Percentiles rank a stretch among this genome's conserved stretches.
These are phyloP conservation scores for Tulasnella sp. DNA, from an alignment of 768 basidiomycete species.

Conservation along the genomic window DNA sequence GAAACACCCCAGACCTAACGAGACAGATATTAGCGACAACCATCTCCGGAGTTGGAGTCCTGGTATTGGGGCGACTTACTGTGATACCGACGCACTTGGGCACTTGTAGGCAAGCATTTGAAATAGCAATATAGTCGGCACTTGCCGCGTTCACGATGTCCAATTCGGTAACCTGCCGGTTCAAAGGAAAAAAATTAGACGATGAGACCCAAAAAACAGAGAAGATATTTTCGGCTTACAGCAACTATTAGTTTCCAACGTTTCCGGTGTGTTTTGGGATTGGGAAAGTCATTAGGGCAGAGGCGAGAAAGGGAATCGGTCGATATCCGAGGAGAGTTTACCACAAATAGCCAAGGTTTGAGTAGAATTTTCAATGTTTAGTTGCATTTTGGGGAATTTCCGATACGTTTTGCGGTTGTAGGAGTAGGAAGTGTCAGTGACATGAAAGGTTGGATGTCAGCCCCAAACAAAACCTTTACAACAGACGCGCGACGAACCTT, in stretches of 20 bases:
- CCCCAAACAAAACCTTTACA: not conserved
- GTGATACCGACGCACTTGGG: slow-evolving; percentile 27
- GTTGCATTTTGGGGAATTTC: not conserved
- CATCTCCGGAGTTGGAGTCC: not conserved
- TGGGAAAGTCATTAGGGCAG: no score
- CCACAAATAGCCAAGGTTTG: not conserved
- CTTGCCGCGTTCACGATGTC: slow-evolving; percentile 18
- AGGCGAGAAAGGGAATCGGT: not conserved
- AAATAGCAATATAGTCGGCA: slow-evolving; percentile 8
- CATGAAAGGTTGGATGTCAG: not conserved
- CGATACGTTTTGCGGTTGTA: not conserved
- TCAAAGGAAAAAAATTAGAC: not conserved
- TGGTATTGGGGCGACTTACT: not conserved
- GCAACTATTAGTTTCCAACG: not conserved
- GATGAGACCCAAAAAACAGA: not conserved
- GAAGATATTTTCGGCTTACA: not conserved
- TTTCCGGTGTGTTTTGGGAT: not conserved
- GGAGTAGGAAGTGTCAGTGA: not conserved
- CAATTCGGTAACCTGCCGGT: slow-evolving; percentile 14
- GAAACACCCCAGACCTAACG: slow-evolving; percentile 22
- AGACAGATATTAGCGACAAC: not conserved
- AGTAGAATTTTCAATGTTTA: not conserved
- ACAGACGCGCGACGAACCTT: not conserved
- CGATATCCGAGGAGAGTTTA: not conserved
- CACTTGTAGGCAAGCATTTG: slow-evolving; percentile 16